Percentiles rank a stretch among this genome's conserved stretches.
phyloP scores from a whole-genome alignment of 805 yeast genomes.

The Priceomyces castillae region DNA sequence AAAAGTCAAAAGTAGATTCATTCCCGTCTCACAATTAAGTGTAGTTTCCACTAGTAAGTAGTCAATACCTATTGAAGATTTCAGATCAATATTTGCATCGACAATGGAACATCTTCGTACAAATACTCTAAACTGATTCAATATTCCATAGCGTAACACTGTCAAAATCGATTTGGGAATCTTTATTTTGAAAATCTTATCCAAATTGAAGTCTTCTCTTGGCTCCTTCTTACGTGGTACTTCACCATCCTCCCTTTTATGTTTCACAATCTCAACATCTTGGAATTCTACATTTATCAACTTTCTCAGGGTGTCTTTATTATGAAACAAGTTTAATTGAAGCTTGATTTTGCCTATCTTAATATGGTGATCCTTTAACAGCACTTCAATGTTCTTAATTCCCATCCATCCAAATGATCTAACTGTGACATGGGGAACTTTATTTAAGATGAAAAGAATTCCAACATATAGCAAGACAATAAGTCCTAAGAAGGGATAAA shows the following conservation, averaged over 20 bases:
- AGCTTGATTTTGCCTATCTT: constrained; percentile 18
- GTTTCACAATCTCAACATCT: constrained; percentile 15
- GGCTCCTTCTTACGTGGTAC: not conserved
- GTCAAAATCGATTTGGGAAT: not conserved
- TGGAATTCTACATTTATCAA: constrained; percentile 26
- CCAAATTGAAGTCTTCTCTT: not conserved
- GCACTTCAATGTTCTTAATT: constrained; percentile 22
- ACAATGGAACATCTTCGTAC: constrained; percentile 15
- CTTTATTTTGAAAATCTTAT: not conserved
- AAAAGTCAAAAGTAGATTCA: constrained; percentile 14
- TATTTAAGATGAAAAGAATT: constrained; percentile 19
- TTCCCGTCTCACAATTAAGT: constrained; percentile 13
- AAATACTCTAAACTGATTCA: constrained; percentile 26
- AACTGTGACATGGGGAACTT: constrained; percentile 25
- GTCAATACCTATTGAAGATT: constrained; percentile 19
- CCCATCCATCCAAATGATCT: constrained; percentile 32
- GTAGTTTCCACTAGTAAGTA: constrained; percentile 20
- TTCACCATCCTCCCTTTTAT: not conserved
- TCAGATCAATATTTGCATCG: constrained; percentile 10
- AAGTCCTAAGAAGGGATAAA: constrained; percentile 1
- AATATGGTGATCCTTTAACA: constrained; percentile 13
- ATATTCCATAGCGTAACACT: constrained; percentile 12
- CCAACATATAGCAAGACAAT: constrained; percentile 16
- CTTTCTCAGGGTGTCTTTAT: constrained; percentile 23
- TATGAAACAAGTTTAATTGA: constrained; percentile 21